Base-by-base conservation (phyloP, 139 green algal species). In the Diplosphaera chodatii region DNA sequence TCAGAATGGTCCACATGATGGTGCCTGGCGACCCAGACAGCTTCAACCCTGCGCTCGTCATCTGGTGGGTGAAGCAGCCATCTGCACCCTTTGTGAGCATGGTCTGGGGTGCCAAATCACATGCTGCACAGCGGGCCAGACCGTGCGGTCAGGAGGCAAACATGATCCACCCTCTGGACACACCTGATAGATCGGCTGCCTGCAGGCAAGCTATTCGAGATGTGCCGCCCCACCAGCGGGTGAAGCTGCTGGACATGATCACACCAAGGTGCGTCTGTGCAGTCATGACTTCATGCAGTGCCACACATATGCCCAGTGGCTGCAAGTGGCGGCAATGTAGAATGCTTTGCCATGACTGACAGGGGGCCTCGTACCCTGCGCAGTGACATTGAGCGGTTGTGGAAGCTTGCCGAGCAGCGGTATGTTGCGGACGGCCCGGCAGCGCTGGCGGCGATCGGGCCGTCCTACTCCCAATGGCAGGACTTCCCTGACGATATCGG, bases 381-480 rank as follows among this genome's bases (percentile, higher is more conserved):
- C 67, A 77, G 68, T 27, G 68, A 74, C 68, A 83, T 83, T 28
- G 25, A 41, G 55, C 41, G 64, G 41, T 65, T 83, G 40, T 83
- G 78, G 78, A 66, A 68, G 63, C 33, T 71, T 3, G 55, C 74
- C 4, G 78, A 64, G 23, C 41, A 73, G 66, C 71, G 75, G 23
- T 82, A 78, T 40, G 40, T 30, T 1, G 77, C 77, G 10, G 48
- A 69, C 21, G 27, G 28, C 18, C 28, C 33, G 31, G 71, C 67
- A 32, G 55, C 63, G 32, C 62, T 63, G 27, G 68, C 67, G 1
- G 63, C 78, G 10, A 34, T 80, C 31, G 75, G 68, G 2, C 69
- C 68, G 4, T 34, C 73, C 15, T 78, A 72, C 64, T 77, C 56
- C 13, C 15, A 82, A 13, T 82, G 75, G 75, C 29, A 73, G 27